phyloP scores from a whole-genome alignment of 1,284 basidiomycete genomes.

The Rhizoctonia solani region DNA sequence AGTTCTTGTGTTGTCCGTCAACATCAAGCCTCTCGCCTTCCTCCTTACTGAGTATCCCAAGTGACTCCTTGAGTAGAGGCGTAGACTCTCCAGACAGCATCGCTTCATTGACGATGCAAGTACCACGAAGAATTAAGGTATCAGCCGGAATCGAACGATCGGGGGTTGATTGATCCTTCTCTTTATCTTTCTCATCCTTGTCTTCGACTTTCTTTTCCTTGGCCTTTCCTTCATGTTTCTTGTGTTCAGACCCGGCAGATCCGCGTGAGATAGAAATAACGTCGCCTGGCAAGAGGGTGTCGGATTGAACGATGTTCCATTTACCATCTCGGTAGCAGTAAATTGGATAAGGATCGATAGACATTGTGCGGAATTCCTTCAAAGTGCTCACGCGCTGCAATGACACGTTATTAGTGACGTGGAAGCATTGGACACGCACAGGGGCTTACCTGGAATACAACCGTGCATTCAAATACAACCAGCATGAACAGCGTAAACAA shows the following conservation, averaged over 20 bases:
- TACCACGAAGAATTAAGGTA: slow-evolving; percentile 83
- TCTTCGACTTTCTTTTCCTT: slow-evolving; percentile 29
- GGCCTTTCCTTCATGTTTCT: slow-evolving; percentile 4
- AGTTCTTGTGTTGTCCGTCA: slow-evolving; percentile 82
- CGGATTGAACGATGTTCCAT: slow-evolving; percentile 80
- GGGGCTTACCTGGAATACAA: slow-evolving; percentile 85
- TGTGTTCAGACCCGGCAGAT: slow-evolving; percentile 11
- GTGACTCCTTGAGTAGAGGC: slow-evolving; percentile 89
- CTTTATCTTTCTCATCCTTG: neutral
- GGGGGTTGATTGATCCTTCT: slow-evolving; percentile 19
- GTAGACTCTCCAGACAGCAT: slow-evolving; percentile 98
- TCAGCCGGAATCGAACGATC: slow-evolving; percentile 78
- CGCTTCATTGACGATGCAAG: slow-evolving; percentile 94
- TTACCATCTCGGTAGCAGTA: slow-evolving; percentile 76
- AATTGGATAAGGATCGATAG: slow-evolving; percentile 85
- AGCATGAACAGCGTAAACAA: slow-evolving; percentile 97
- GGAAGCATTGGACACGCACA: neutral
- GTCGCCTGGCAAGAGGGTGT: slow-evolving; percentile 87
- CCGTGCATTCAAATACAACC: slow-evolving; percentile 94
- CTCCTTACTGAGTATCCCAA: slow-evolving; percentile 72
- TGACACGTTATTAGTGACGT: neutral
- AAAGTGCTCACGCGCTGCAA: slow-evolving; percentile 81
- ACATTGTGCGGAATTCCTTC: slow-evolving; percentile 95
- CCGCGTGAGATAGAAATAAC: slow-evolving; percentile 67
- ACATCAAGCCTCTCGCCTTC: slow-evolving; percentile 76